Base-by-base conservation (phyloP, 352 stramenopile genomes). In the Phytophthora macrochlamydospora region DNA sequence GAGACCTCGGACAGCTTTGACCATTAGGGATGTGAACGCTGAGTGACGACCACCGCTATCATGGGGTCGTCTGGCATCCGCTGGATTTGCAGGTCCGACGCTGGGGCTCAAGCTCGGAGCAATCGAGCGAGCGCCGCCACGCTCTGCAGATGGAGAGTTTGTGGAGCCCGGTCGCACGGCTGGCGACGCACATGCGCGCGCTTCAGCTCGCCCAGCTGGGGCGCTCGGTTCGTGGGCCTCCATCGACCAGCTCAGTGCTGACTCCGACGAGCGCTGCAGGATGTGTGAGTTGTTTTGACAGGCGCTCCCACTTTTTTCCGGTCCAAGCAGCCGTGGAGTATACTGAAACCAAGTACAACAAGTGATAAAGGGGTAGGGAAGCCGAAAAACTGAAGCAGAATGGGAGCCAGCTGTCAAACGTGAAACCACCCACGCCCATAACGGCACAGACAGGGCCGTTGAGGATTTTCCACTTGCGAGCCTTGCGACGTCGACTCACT, bases 341-440 rank as follows among this genome's bases (percentile, higher is more conserved):
- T 38, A 49, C 12, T 49, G 43, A 28, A 49, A 18, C 2, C 43
- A 49, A 49, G 43, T 49, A 33, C 28, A 37, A 6, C 46, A 31
- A 38, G 4, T 14, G n/a, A 8, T 29, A 49, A 49, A 28, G 45
- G 45, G 14, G 14, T 35, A 35, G 45, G 45, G 45, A 35, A n/a
- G 40, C 28, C 37, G 46, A 28, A 65, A 68, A 72, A 64, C 65
- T 73, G 65, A 72, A 73, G 53, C 35, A 67, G 18, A 24, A 24
- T 24, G 18, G 18, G 18, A n/a, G 31, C 24, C 38, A 69, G 61
- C 59, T 51, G 60, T 40, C 45, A 49, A 62, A 42, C 18, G 7
- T 28, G 14, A 13, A 14, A 37, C 18, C 61, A 59, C 8, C 32
- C 28, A 52, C 38, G 51, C 32, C 42, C 9, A 48, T 24, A 24